Conservation (phyloP, 306 rosid genomes). For the Cicer yamashitae region DNA sequence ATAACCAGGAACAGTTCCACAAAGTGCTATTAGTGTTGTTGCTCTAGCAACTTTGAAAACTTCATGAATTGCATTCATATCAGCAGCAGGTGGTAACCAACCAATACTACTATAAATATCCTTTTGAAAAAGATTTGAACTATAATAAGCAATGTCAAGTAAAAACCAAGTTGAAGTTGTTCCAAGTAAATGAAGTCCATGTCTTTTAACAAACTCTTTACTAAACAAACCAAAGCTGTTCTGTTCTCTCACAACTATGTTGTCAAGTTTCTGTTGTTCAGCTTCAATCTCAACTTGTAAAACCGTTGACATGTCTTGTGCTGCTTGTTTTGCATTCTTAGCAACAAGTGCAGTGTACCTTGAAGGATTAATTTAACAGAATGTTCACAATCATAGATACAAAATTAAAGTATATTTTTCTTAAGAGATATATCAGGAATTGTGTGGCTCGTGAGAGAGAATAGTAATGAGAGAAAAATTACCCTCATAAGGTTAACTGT, state of each 20-base stretch:
- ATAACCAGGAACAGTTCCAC: conserved; percentile 47
- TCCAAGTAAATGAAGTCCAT: conserved; percentile 45
- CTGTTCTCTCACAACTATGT: too few species aligned
- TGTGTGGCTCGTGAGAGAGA: too few species aligned
- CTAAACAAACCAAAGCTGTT: conserved; percentile 42
- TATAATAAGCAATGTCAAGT: conserved; percentile 45
- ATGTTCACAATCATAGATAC: too few species aligned
- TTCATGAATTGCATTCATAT: conserved; percentile 48
- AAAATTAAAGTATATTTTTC: too few species aligned
- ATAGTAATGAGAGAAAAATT: too few species aligned
- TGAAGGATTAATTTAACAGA: not conserved
- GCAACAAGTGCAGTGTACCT: conserved; percentile 49
- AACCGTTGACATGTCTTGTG: conserved; percentile 46
- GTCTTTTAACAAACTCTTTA: conserved; percentile 27
- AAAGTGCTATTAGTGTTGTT: conserved; percentile 41
- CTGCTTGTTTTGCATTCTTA: conserved; percentile 43
- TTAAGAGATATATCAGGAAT: too few species aligned
- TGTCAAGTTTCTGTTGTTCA: conserved; percentile 28
- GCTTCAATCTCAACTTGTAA: conserved; percentile 37
- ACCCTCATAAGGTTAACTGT: too few species aligned
- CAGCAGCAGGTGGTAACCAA: conserved; percentile 43
- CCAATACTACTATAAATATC: conserved; percentile 42
- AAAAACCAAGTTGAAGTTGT: conserved; percentile 48
- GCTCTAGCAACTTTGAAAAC: conserved; percentile 46
- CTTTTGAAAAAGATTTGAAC: conserved; percentile 48